These are phyloP conservation scores for Asterophora parasitica DNA, from an alignment of 768 basidiomycete species.

Conservation along the genomic window DNA sequence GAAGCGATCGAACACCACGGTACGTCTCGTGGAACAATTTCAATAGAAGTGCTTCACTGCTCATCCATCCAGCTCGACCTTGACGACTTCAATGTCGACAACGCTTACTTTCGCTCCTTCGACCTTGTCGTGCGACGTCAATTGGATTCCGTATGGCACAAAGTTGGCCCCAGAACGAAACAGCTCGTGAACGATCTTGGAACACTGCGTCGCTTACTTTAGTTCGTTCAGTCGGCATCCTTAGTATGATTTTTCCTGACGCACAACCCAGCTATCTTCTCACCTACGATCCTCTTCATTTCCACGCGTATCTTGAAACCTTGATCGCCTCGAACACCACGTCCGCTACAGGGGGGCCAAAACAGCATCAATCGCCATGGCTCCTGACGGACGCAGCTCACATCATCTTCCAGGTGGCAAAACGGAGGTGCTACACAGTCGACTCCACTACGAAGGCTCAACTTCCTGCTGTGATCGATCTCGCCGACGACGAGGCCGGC, in stretches of 20 bases:
- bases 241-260: background rate
- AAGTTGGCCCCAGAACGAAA: conserved; percentile 88
- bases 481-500: conserved; percentile 62
- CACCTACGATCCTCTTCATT: conserved; percentile 86
- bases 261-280: conserved; percentile 62
- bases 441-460: conserved; percentile 21
- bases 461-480: conserved; percentile 30
- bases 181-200: conserved; percentile 88
- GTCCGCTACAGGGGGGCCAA: conserved; percentile 43
- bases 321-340: conserved; percentile 58
- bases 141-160: conserved; percentile 94
- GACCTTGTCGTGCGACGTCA: conserved; percentile 84
- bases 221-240: conserved; percentile 39
- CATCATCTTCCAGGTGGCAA: conserved; percentile 75
- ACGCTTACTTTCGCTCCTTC: conserved; percentile 91
- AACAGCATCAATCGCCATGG: conserved; percentile 79
- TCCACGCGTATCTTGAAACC: conserved; percentile 88
- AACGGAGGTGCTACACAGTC: conserved; percentile 73
- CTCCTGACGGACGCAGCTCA: conserved; percentile 91
- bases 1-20: conserved; percentile 73
- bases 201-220: conserved; percentile 75
- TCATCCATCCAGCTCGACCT: conserved; percentile 71
- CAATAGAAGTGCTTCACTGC: background rate
- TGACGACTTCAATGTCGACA: conserved; percentile 89
- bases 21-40: conserved; percentile 31